Evolutionary conservation across 331 rosid species (phyloP).

Genomic region (Dryas integrifolia): DNA sequence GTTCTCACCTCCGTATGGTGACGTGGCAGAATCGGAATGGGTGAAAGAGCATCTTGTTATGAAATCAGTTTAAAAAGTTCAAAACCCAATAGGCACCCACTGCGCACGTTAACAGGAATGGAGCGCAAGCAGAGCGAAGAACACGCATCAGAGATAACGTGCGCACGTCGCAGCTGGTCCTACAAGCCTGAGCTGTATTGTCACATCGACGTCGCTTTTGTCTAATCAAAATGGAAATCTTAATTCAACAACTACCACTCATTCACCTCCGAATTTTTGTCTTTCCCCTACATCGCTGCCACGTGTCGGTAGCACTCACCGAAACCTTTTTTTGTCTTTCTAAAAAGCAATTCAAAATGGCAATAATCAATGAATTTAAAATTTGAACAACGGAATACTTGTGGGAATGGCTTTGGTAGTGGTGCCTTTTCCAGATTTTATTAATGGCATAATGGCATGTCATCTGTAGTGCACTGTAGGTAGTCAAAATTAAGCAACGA

Average conservation of each 20-base stretch:
- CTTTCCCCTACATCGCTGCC: not conserved
- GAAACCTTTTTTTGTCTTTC: not conserved
- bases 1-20: not conserved
- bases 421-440: too few relatives aligned
- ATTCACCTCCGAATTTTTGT: not conserved
- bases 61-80: too few relatives aligned
- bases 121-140: not conserved
- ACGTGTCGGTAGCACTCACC: not conserved
- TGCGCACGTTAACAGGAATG: not conserved
- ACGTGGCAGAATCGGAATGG: not conserved
- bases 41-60: not conserved
- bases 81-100: not conserved
- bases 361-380: too few relatives aligned
- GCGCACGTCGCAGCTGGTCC: constrained; percentile 4
- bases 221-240: not conserved
- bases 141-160: not conserved
- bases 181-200: not conserved
- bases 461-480: too few relatives aligned
- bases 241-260: constrained; percentile 10
- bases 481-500: not conserved
- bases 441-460: too few relatives aligned
- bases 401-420: too few relatives aligned
- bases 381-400: too few relatives aligned
- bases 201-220: constrained; percentile 34
- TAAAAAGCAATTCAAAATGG: too few relatives aligned